These are phyloP conservation scores for Fusarium robinianum DNA, from an alignment of 2,329 filamentous ascomycete genomes.

Conservation along the genomic window DNA sequence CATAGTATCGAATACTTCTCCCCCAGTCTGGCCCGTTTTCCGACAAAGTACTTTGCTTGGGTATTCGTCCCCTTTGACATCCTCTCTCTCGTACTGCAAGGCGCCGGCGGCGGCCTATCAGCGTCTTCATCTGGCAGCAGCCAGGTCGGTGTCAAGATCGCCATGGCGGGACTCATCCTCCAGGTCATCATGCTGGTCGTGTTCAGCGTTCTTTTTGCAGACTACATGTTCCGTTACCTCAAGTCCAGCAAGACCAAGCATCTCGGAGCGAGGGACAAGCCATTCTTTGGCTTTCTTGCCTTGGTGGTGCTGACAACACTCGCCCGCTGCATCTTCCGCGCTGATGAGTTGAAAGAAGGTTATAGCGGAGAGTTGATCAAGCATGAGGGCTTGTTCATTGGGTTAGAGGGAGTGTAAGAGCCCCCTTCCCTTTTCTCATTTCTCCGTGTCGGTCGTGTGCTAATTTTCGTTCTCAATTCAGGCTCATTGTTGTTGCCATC, in stretches of 20 bases:
- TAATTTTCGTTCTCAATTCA: background rate
- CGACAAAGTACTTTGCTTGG: conserved; percentile 42
- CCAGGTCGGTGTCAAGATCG: conserved; percentile 50
- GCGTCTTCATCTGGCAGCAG: conserved; percentile 42
- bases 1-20: conserved; percentile 40
- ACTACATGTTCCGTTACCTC: conserved; percentile 45
- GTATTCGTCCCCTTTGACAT: conserved; percentile 54
- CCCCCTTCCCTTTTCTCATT: background rate
- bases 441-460: background rate
- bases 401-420: conserved; percentile 46
- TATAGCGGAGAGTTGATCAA: conserved; percentile 55
- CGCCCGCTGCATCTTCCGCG: conserved; percentile 60
- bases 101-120: conserved; percentile 54
- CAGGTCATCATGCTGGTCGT: conserved; percentile 53
- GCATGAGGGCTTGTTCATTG: conserved; percentile 50
- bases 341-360: conserved; percentile 60
- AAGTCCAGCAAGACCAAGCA: background rate
- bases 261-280: background rate
- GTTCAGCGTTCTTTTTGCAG: conserved; percentile 48
- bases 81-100: conserved; percentile 56
- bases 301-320: conserved; percentile 58
- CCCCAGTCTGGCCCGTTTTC: conserved; percentile 40
- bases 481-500: conserved; percentile 20
- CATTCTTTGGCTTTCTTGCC: conserved; percentile 47
- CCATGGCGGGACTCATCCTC: conserved; percentile 54